A percentile compares a stretch with the other conserved stretches of the same genome.
phyloP scores from a whole-genome alignment of 805 yeast genomes.

The Nakazawaea populi region DNA sequence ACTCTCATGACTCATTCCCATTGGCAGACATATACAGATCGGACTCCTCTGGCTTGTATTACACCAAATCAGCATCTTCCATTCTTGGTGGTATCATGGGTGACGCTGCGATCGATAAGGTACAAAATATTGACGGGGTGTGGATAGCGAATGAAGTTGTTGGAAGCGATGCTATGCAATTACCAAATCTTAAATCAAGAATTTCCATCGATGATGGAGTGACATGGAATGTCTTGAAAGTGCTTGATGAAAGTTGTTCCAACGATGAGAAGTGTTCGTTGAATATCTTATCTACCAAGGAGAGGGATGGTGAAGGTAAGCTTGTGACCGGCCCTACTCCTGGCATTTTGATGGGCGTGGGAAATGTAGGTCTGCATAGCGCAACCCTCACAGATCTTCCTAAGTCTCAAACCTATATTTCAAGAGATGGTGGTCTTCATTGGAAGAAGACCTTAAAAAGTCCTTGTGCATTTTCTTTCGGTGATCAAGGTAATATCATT shows the following conservation, averaged over 20 bases:
- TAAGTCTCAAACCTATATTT: slow-evolving; percentile 42
- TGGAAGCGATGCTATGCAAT: slow-evolving; percentile 24
- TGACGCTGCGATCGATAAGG: slow-evolving; percentile 33
- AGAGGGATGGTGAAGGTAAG: slow-evolving; percentile 34
- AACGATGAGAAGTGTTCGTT: slow-evolving; percentile 44
- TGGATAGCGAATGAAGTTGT: slow-evolving; percentile 42
- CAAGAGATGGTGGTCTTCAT: slow-evolving; percentile 72
- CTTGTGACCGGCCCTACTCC: slow-evolving; percentile 49
- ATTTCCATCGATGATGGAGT: slow-evolving; percentile 49
- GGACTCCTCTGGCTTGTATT: slow-evolving; percentile 54
- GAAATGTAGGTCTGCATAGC: slow-evolving; percentile 69
- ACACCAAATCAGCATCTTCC: slow-evolving; percentile 35
- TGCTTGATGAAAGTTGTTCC: slow-evolving; percentile 40
- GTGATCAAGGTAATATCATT: slow-evolving; percentile 74
- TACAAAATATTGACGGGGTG: slow-evolving; percentile 54
- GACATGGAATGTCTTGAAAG: slow-evolving; percentile 43
- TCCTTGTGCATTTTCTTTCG: slow-evolving; percentile 53
- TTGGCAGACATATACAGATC: slow-evolving; percentile 39
- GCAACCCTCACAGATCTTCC: slow-evolving; percentile 13
- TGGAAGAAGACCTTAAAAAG: slow-evolving; percentile 56
- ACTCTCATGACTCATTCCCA: slow-evolving; percentile 11
- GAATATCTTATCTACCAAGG: slow-evolving; percentile 28
- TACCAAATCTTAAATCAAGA: slow-evolving; percentile 24
- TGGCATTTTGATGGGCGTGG: slow-evolving; percentile 57
- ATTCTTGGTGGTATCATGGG: slow-evolving; percentile 32